Evolutionary conservation across 2,329 filamentous ascomycete genomes (phyloP).

Genomic region (Penicillium aurantiogriseum): DNA sequence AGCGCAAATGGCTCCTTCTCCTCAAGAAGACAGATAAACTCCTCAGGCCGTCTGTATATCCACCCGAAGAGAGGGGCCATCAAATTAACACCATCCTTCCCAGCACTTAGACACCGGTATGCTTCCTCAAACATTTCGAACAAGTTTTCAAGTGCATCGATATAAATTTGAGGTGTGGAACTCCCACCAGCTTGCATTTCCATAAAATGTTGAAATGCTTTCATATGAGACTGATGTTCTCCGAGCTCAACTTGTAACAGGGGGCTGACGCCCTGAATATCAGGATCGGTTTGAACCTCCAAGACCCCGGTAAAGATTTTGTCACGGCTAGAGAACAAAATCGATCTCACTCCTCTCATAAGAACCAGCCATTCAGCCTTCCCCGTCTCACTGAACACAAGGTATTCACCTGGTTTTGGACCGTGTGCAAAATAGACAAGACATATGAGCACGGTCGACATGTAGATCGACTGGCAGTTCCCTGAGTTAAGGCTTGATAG

Average conservation of each 20-base stretch:
- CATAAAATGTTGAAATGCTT: constrained; percentile 14
- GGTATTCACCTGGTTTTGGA: constrained; percentile 30
- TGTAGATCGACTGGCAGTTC: constrained; percentile 36
- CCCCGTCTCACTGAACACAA: constrained; percentile 33
- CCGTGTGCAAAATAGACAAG: constrained; percentile 37
- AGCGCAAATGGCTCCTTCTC: constrained; percentile 28
- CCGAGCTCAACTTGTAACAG: constrained; percentile 17
- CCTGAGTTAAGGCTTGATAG: constrained; percentile 25
- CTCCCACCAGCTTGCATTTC: constrained; percentile 1
- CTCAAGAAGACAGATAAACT: constrained; percentile 27
- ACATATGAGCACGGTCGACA: constrained; percentile 33
- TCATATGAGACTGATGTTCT: constrained; percentile 16
- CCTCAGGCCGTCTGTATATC: constrained; percentile 29
- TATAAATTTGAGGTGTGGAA: constrained; percentile 5
- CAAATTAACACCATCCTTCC: constrained; percentile 14
- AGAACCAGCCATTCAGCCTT: constrained; percentile 34
- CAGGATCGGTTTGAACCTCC: constrained; percentile 1
- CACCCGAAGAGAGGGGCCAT: constrained; percentile 32
- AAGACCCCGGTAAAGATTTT: constrained; percentile 31
- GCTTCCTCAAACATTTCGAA: constrained; percentile 17
- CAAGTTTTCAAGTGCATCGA: constrained; percentile 14
- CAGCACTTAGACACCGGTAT: constrained; percentile 15
- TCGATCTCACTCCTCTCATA: constrained; percentile 31
- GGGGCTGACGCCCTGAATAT: constrained; percentile 3
- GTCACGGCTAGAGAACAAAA: constrained; percentile 17